phyloP scores from a whole-genome alignment of 345 rosid genomes.

The Brassica juncea region DNA sequence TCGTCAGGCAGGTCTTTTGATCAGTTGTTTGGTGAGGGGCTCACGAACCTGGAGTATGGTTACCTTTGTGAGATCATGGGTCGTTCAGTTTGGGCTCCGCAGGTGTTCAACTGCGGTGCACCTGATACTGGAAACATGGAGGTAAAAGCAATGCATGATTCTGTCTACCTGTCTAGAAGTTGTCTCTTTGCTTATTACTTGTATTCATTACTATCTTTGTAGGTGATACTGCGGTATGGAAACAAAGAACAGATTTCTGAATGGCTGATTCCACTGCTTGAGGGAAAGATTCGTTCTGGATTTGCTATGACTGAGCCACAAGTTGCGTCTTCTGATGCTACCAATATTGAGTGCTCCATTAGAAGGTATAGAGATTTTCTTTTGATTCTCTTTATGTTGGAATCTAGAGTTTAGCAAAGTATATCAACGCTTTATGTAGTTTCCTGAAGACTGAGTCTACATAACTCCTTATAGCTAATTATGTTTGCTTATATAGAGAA shows the following conservation, averaged over 20 bases:
- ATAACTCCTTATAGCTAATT: neutral
- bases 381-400: neutral
- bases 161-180: slow-evolving; percentile 5
- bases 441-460: neutral
- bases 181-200: slow-evolving; percentile 9
- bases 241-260: slow-evolving; percentile 75
- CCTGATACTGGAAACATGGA: slow-evolving; percentile 99
- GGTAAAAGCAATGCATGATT: slow-evolving; percentile 47
- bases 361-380: slow-evolving; percentile 48
- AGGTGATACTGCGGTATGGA: slow-evolving; percentile 93
- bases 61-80: slow-evolving; percentile 99
- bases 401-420: neutral
- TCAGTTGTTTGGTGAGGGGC: slow-evolving; percentile 81
- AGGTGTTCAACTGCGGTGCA: slow-evolving; percentile 92
- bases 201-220: neutral
- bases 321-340: slow-evolving; percentile 99
- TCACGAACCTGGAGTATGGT: slow-evolving; percentile 94
- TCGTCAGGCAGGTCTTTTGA: slow-evolving; percentile 37
- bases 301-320: slow-evolving; percentile 99
- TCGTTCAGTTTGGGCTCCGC: slow-evolving; percentile 94
- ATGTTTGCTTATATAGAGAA: slow-evolving; percentile 50
- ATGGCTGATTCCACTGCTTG: slow-evolving; percentile 93
- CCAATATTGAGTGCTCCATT: slow-evolving; percentile 95
- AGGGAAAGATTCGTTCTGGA: slow-evolving; percentile 93
- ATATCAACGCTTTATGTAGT: neutral